These are phyloP conservation scores for Halteria grandinella DNA, from an alignment of 73 alveolate genomes.

Conservation along the genomic window DNA sequence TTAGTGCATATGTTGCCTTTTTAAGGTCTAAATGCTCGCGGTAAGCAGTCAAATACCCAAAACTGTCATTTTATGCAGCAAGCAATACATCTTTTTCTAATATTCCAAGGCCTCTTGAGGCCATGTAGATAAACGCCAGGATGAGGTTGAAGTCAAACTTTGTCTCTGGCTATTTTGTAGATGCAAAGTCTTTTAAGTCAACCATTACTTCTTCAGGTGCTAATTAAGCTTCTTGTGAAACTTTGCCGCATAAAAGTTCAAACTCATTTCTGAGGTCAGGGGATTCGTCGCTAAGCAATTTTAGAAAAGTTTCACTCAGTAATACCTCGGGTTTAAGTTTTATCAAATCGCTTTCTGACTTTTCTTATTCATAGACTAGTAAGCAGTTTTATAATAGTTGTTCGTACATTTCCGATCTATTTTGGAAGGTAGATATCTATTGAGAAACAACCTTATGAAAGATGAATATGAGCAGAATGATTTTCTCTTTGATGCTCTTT, in stretches of 20 bases:
- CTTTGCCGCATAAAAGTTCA: no score
- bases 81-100: conserved; percentile 5
- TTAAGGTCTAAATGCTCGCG: not conserved
- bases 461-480: not conserved
- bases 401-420: not conserved
- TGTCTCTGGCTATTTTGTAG: no score
- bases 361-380: conserved; percentile 16
- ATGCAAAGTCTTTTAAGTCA: not conserved
- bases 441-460: not conserved
- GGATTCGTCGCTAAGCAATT: no score
- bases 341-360: not conserved
- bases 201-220: not conserved
- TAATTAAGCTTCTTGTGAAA: no score
- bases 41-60: conserved; percentile 9
- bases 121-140: conserved; percentile 28
- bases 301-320: not conserved
- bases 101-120: not conserved
- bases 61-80: not conserved
- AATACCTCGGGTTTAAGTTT: not conserved
- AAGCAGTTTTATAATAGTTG: no score
- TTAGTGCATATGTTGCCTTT: conserved; percentile 8
- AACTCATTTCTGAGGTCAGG: no score
- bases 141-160: conserved; percentile 13
- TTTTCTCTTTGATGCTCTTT: conserved; percentile 21
- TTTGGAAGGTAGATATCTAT: not conserved